These are phyloP conservation scores for Malus fusca DNA, from an alignment of 306 rosid genomes.

Conservation along the genomic window DNA sequence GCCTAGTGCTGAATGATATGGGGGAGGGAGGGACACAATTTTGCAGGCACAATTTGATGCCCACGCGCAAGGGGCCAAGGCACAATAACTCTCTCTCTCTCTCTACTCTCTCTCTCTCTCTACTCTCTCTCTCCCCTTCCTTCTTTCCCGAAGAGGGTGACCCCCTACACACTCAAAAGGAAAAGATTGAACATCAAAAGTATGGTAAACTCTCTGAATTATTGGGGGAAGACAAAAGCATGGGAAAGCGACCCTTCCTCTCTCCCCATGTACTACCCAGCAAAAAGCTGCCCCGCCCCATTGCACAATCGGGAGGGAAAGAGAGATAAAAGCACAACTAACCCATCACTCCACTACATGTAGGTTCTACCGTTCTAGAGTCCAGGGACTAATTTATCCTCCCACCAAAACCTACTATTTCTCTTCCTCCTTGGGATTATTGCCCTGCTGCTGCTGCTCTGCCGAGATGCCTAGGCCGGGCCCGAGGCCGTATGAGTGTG, in stretches of 20 bases:
- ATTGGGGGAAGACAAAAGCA: slow-evolving; percentile 44
- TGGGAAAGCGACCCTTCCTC: slow-evolving; percentile 46
- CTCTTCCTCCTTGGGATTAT: slow-evolving; percentile 3
- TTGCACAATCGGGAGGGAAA: slow-evolving; percentile 32
- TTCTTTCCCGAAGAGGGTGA: slow-evolving; percentile 28
- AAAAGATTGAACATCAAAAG: slow-evolving; percentile 41
- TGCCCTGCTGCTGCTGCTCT: not conserved
- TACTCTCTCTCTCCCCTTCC: not conserved
- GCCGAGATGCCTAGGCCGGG: slow-evolving; percentile 98
- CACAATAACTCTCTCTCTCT: not conserved
- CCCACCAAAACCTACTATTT: slow-evolving; percentile 15
- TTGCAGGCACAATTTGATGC: slow-evolving; percentile 42
- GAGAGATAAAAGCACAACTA: slow-evolving; percentile 26
- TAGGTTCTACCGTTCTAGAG: not conserved
- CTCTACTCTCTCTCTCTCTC: not conserved
- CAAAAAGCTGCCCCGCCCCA: slow-evolving; percentile 51
- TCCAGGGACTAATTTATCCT: not conserved
- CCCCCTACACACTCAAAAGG: slow-evolving; percentile 17
- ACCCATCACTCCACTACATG: slow-evolving; percentile 49
- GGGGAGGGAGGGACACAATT: slow-evolving; percentile 12
- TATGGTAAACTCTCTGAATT: slow-evolving; percentile 40
- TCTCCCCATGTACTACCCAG: slow-evolving; percentile 24
- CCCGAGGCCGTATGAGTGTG: slow-evolving; percentile 99
- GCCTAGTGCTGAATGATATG: slow-evolving; percentile 8
- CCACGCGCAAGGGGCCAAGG: slow-evolving; percentile 28